Percentiles rank a stretch among this genome's conserved stretches.
Conservation (phyloP, 495 filamentous ascomycete genomes). For the Penicillium coffeae region DNA sequence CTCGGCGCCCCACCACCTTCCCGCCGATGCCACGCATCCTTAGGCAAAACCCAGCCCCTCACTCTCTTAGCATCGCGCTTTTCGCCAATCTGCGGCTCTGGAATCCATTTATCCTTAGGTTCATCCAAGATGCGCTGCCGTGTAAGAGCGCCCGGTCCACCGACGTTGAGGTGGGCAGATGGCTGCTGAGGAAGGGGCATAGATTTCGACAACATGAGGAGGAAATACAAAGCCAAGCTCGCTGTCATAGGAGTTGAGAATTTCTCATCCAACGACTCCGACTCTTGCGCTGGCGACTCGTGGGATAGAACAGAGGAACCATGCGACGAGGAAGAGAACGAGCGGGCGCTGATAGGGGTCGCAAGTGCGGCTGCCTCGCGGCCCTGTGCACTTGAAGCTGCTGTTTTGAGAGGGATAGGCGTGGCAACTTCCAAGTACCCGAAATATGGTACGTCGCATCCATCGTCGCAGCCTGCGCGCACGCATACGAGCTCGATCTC, state of each 20-base stretch:
- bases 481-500: constrained; percentile 93
- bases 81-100: constrained; percentile 76
- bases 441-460: constrained; percentile 70
- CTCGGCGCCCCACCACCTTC: constrained; percentile 43
- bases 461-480: constrained; percentile 66
- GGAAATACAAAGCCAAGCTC: constrained; percentile 65
- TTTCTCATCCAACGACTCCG: constrained; percentile 14
- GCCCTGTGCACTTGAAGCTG: constrained; percentile 4
- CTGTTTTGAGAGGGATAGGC: constrained; percentile 50
- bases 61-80: constrained; percentile 76
- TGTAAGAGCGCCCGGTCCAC: constrained; percentile 72
- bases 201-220: constrained; percentile 82
- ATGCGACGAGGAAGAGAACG: constrained; percentile 22
- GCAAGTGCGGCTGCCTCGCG: constrained; percentile 13
- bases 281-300: constrained; percentile 6
- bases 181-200: constrained; percentile 62
- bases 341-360: constrained; percentile 24
- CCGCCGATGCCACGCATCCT: constrained; percentile 61
- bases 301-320: constrained; percentile 20
- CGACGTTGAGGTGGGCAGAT: constrained; percentile 72
- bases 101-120: constrained; percentile 80
- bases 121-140: constrained; percentile 62
- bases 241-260: constrained; percentile 60
- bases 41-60: constrained; percentile 80
- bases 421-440: constrained; percentile 75